Base-by-base conservation (phyloP, 441 rosid genomes). In the Euphorbia schlechtendalii region DNA sequence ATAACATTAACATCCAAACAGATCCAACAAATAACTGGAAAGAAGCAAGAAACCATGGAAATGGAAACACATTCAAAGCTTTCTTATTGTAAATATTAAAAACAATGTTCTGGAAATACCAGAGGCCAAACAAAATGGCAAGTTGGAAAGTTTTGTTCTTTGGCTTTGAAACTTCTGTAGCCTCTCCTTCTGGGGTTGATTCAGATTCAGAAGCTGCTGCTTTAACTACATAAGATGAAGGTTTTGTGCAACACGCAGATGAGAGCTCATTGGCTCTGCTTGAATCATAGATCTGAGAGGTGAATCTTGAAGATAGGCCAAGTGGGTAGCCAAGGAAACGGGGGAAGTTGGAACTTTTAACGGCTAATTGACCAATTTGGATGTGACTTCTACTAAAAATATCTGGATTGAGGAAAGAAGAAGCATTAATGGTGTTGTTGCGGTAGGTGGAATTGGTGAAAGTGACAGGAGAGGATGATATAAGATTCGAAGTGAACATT, bases 11-110 rank as follows among this genome's bases (percentile, higher is more conserved):
- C 98, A 92, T 92, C 96, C 98, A 89, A 62, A 88, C 27, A 22
- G 96, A 92, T 17, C 98, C 98, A 13, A 87, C 90, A 32, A 89
- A 80, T 59, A 92, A 92, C 84, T 92, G 98, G 66, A 92, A 86
- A n/a, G 98, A 86, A 25, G 96, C 98, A 9, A 92, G 93, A 71
- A 92, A 90, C 98, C 98, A 92, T 13, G 98, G 98, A 67, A 76
- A 92, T 3, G 98, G 96, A 71, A 92, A 89, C 65, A 92, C 82
- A 40, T 89, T 89, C 67, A 92, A 75, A 5, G 87, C 90, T 68
- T 92, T 85, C 75, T 92, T 88, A 82, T 92, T 92, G 84, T 83
- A 92, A 76, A 92, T 86, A 78, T 89, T 92, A 79, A 92, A 92
- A 71, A 92, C 87, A 32, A 92, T 83, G 82, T 89, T 92, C 51